Conservation (phyloP, 345 rosid species). For the Laguncularia racemosa region DNA sequence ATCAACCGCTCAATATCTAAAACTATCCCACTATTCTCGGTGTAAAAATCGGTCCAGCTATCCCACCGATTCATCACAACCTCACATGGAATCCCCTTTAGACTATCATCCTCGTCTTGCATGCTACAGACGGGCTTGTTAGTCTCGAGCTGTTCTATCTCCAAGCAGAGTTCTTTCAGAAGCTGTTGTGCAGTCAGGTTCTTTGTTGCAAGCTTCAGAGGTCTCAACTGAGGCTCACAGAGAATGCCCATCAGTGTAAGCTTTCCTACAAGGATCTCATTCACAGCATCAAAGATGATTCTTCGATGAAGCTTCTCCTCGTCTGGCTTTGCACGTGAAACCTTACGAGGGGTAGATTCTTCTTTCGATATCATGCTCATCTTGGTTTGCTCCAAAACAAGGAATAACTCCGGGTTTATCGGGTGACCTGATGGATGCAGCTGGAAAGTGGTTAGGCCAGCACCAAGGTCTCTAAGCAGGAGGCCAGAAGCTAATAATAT, state of each 20-base stretch:
- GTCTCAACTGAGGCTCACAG: slow-evolving; percentile 45
- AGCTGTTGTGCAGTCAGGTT: slow-evolving; percentile 66
- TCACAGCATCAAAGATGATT: slow-evolving; percentile 79
- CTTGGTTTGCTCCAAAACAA: slow-evolving; percentile 86
- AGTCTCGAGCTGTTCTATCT: slow-evolving; percentile 50
- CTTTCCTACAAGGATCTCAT: slow-evolving; percentile 69
- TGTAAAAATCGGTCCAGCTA: slow-evolving; percentile 53
- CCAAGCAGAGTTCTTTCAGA: slow-evolving; percentile 61
- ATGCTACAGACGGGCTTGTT: slow-evolving; percentile 32
- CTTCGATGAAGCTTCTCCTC: slow-evolving; percentile 57
- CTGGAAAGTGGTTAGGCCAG: slow-evolving; percentile 58
- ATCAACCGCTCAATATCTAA: slow-evolving; percentile 70
- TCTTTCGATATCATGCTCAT: slow-evolving; percentile 40
- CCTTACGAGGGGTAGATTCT: slow-evolving; percentile 28
- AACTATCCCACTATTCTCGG: slow-evolving; percentile 51
- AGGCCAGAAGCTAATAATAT: slow-evolving; percentile 91
- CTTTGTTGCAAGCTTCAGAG: slow-evolving; percentile 44
- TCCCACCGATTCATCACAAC: slow-evolving; percentile 58
- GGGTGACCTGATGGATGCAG: slow-evolving; percentile 84
- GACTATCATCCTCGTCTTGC: slow-evolving; percentile 51
- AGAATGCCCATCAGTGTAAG: slow-evolving; percentile 32
- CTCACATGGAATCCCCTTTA: slow-evolving; percentile 49
- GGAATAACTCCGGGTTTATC: slow-evolving; percentile 81
- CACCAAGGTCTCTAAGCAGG: slow-evolving; percentile 68
- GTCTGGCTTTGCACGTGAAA: slow-evolving; percentile 24